A percentile compares a stretch with the other conserved stretches of the same genome.
phyloP scores from a whole-genome alignment of 345 rosid genomes.

The Murraya koenigii region DNA sequence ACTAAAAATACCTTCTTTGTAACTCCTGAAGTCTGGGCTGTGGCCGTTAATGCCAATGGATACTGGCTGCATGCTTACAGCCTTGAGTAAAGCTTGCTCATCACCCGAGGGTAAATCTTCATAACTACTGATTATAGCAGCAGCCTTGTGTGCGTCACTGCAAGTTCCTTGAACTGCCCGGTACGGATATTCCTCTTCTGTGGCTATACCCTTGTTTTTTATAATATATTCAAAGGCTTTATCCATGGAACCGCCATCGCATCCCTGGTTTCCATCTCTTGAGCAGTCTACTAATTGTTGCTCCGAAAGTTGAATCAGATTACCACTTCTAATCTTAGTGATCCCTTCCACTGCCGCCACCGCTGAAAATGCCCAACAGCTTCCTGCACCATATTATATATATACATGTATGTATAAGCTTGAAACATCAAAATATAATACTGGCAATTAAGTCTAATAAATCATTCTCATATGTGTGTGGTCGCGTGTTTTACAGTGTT shows the following conservation, averaged over 20 bases:
- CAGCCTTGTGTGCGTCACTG: background rate
- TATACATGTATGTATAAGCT: too few species aligned
- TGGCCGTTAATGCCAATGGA: conserved; percentile 25
- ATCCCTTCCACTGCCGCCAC: conserved; percentile 44
- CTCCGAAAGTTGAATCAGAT: conserved; percentile 40
- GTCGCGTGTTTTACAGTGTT: too few species aligned
- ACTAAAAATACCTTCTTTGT: conserved; percentile 34
- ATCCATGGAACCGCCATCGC: conserved; percentile 29
- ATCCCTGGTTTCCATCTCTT: conserved; percentile 36
- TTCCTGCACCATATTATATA: conserved; percentile 15
- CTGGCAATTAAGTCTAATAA: too few species aligned
- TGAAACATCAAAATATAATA: too few species aligned
- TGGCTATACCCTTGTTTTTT: background rate
- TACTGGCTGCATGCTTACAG: conserved; percentile 49
- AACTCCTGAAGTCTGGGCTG: conserved; percentile 6
- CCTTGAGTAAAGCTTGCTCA: conserved; percentile 26
- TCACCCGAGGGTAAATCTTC: conserved; percentile 41
- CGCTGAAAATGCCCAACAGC: conserved; percentile 55
- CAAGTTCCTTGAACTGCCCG: background rate
- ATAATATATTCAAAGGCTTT: conserved; percentile 30
- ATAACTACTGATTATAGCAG: background rate
- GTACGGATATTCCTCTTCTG: background rate
- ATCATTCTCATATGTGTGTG: too few species aligned
- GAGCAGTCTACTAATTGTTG: conserved; percentile 57
- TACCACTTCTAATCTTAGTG: conserved; percentile 28